phyloP scores from a whole-genome alignment of 2,329 filamentous ascomycete species.

The Beauveria pseudobassiana region DNA sequence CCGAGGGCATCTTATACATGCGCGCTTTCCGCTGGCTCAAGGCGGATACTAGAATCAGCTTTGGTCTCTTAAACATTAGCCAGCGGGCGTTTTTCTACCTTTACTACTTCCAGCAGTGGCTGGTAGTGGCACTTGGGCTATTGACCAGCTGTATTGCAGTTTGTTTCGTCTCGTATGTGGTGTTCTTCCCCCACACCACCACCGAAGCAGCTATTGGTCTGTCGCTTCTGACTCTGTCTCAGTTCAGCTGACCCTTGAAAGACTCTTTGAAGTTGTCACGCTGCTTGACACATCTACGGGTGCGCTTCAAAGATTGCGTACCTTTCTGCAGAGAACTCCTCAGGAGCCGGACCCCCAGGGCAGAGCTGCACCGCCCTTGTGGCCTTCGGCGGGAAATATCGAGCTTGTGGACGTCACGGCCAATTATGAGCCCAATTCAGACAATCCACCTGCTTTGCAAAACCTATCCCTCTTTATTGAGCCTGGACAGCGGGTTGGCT shows the following conservation, averaged over 20 bases:
- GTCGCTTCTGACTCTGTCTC: not conserved
- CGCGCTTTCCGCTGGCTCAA: slow-evolving; percentile 27
- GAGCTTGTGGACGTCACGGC: not conserved
- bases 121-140: slow-evolving; percentile 40
- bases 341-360: not conserved
- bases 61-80: slow-evolving; percentile 25
- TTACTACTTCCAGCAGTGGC: slow-evolving; percentile 42
- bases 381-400: not conserved
- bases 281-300: not conserved
- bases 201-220: not conserved
- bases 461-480: not conserved
- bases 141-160: slow-evolving; percentile 36
- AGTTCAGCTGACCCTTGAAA: slow-evolving; percentile 1
- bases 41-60: slow-evolving; percentile 16
- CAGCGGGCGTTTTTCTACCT: slow-evolving; percentile 32
- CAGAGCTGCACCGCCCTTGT: not conserved
- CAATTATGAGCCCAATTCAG: not conserved
- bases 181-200: not conserved
- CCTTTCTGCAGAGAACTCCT: not conserved
- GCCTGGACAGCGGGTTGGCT: slow-evolving; percentile 1
- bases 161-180: slow-evolving; percentile 34
- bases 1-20: slow-evolving; percentile 21
- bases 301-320: slow-evolving; percentile 1
- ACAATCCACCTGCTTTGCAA: not conserved
- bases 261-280: not conserved